A percentile compares a stretch with the other conserved stretches of the same genome.
Evolutionary conservation across 164 flowering plant species (phyloP).

Genomic region (Chimonanthus praecox): DNA sequence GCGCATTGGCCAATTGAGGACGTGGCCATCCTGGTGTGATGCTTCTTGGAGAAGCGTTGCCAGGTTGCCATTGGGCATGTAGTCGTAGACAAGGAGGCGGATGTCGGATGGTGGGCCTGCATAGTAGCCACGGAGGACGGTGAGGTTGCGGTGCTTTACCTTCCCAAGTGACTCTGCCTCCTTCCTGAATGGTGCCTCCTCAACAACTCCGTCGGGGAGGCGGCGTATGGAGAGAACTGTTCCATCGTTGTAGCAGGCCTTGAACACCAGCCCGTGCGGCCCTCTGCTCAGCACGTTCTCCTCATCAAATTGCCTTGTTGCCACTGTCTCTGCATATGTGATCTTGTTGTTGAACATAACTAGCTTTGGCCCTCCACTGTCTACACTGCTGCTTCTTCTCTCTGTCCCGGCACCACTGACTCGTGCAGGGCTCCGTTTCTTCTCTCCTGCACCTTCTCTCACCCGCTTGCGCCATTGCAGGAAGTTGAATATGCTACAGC

Average conservation of each 20-base stretch:
- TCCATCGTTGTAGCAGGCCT: slow-evolving; percentile 72
- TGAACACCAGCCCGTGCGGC: slow-evolving; percentile 64
- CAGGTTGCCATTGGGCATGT: slow-evolving; percentile 96
- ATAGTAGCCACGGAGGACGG: slow-evolving; percentile 88
- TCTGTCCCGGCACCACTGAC: slow-evolving; percentile 43
- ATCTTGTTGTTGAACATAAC: slow-evolving; percentile 79
- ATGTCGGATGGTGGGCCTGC: slow-evolving; percentile 61
- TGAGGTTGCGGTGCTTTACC: slow-evolving; percentile 75
- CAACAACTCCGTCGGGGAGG: slow-evolving; percentile 51
- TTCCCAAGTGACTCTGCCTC: slow-evolving; percentile 78
- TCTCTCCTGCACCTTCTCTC: slow-evolving; percentile 47
- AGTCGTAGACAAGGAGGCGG: slow-evolving; percentile 76
- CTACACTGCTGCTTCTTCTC: slow-evolving; percentile 48
- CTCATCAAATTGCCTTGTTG: slow-evolving; percentile 85
- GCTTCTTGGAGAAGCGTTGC: slow-evolving; percentile 89
- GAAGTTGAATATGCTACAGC: slow-evolving; percentile 53
- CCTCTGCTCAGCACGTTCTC: slow-evolving; percentile 78
- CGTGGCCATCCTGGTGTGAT: slow-evolving; percentile 88
- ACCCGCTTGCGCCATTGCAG: slow-evolving; percentile 56
- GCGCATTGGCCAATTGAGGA: slow-evolving; percentile 97
- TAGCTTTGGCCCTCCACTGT: slow-evolving; percentile 61
- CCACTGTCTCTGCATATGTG: slow-evolving; percentile 64
- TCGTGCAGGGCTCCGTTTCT: slow-evolving; percentile 62
- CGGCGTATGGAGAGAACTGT: slow-evolving; percentile 73
- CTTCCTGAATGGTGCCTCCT: slow-evolving; percentile 45